Conservation (phyloP, 2,329 filamentous ascomycete genomes). For the Mycosphaerella arachidis region DNA sequence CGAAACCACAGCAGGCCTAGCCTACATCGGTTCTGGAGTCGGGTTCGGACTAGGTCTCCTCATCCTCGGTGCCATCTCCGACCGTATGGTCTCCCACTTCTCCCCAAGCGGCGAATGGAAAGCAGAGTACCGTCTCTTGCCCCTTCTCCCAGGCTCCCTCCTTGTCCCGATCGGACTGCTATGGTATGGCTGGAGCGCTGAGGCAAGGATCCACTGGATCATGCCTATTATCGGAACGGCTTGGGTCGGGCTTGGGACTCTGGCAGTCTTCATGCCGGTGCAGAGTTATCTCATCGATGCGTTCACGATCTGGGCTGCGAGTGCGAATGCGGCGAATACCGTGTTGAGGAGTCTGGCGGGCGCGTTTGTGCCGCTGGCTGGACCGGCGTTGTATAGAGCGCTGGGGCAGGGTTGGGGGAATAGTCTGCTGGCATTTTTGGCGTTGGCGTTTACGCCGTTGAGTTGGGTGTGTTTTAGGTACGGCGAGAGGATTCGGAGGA, state of each 20-base stretch:
- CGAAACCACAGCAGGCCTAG: not conserved
- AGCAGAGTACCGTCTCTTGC: slow-evolving; percentile 1
- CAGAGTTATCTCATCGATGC: slow-evolving; percentile 9
- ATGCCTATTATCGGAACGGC: slow-evolving; percentile 5
- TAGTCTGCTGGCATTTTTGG: slow-evolving; percentile 7
- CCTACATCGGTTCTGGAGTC: not conserved
- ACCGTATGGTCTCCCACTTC: slow-evolving; percentile 2
- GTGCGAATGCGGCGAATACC: slow-evolving; percentile 1
- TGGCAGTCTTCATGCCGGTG: slow-evolving; percentile 2
- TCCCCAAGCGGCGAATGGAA: not conserved
- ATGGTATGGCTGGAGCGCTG: slow-evolving; percentile 39
- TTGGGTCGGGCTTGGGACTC: slow-evolving; percentile 2
- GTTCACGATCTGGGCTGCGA: slow-evolving; percentile 13
- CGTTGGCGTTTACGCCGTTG: slow-evolving; percentile 1
- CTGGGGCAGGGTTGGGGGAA: slow-evolving; percentile 9
- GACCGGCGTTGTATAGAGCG: slow-evolving; percentile 5
- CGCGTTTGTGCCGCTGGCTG: slow-evolving; percentile 9
- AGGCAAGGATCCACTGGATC: slow-evolving; percentile 33
- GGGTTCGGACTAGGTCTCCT: not conserved
- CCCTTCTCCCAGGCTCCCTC: not conserved
- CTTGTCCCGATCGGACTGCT: slow-evolving; percentile 38
- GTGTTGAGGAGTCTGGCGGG: slow-evolving; percentile 6
- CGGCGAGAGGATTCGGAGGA: not conserved
- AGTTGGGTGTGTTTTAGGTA: not conserved
- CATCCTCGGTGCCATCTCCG: not conserved